These are phyloP conservation scores for Chlorella vulgaris DNA, from an alignment of 139 green algal genomes.

Conservation along the genomic window DNA sequence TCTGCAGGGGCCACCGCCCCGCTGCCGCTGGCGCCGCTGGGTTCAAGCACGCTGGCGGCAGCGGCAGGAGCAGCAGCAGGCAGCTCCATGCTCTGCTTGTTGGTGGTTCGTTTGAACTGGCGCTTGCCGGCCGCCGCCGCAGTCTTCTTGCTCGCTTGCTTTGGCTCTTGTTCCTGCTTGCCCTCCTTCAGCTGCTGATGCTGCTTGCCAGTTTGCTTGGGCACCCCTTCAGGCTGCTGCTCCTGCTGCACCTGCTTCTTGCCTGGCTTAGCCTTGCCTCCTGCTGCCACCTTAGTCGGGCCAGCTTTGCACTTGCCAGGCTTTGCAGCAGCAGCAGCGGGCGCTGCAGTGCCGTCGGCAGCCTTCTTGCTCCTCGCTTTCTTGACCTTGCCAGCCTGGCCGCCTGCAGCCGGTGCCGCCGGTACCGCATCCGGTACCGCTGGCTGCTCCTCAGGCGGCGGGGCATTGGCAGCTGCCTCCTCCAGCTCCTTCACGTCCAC, in stretches of 20 bases:
- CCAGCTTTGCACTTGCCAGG: too few relatives aligned
- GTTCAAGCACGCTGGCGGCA: slow-evolving; percentile 10
- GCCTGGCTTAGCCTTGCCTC: neutral
- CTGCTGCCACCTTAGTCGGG: too few relatives aligned
- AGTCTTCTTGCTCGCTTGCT: neutral
- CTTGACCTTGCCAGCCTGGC: too few relatives aligned
- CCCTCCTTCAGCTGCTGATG: neutral
- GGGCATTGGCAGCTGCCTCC: neutral
- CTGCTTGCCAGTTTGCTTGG: neutral
- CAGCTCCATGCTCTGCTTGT: neutral
- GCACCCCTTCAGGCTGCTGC: neutral
- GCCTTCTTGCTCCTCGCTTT: neutral
- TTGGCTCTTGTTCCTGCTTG: neutral
- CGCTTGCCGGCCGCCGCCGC: neutral
- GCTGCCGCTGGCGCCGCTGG: slow-evolving; percentile 20
- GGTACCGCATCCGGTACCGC: neutral
- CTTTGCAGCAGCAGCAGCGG: too few relatives aligned
- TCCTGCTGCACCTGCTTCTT: neutral
- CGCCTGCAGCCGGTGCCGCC: neutral
- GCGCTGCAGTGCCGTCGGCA: too few relatives aligned
- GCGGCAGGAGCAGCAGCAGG: neutral
- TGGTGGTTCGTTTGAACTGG: too few relatives aligned
- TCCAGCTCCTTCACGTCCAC: slow-evolving; percentile 9
- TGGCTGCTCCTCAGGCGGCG: neutral
- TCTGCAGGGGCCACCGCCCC: neutral